phyloP scores from a whole-genome alignment of 495 filamentous ascomycete genomes.

The Lasiosphaeria hispida region DNA sequence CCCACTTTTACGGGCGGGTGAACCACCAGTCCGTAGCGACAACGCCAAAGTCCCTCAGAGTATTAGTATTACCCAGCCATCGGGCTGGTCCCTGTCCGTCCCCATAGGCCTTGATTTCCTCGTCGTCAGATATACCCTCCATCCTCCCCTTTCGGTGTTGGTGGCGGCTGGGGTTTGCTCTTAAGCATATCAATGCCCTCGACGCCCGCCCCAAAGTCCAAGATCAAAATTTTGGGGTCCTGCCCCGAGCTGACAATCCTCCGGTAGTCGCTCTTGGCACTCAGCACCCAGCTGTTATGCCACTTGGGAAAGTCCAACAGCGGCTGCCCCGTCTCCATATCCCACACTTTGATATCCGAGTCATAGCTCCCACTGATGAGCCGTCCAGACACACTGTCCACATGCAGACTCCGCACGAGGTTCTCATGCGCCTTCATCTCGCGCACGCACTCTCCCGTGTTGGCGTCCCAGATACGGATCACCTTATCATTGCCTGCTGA shows the following conservation, averaged over 20 bases:
- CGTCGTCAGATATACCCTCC: slow-evolving; percentile 11
- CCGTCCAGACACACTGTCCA: slow-evolving; percentile 78
- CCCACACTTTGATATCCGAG: slow-evolving; percentile 86
- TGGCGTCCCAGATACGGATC: slow-evolving; percentile 91
- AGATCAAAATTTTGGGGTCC: slow-evolving; percentile 83
- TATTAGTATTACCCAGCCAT: too few relatives aligned
- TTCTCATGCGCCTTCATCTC: slow-evolving; percentile 74
- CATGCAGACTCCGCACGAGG: slow-evolving; percentile 82
- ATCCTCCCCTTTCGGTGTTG: background rate
- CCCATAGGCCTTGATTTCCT: too few relatives aligned
- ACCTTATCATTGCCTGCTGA: slow-evolving; percentile 91
- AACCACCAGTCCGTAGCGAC: too few relatives aligned
- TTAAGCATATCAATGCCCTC: slow-evolving; percentile 53
- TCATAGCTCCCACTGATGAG: slow-evolving; percentile 92
- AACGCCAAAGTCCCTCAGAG: too few relatives aligned
- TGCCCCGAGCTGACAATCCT: slow-evolving; percentile 91
- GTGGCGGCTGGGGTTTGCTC: slow-evolving; percentile 22
- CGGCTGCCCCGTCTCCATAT: slow-evolving; percentile 69
- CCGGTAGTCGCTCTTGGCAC: slow-evolving; percentile 91
- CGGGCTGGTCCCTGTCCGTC: too few relatives aligned
- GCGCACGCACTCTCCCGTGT: slow-evolving; percentile 77
- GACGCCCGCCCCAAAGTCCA: slow-evolving; percentile 75
- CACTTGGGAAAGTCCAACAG: slow-evolving; percentile 79
- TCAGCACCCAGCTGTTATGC: slow-evolving; percentile 94
- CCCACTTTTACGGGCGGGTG: too few relatives aligned